These are phyloP conservation scores for Asterophora lycoperdoides DNA, from an alignment of 768 basidiomycete genomes.

Conservation along the genomic window DNA sequence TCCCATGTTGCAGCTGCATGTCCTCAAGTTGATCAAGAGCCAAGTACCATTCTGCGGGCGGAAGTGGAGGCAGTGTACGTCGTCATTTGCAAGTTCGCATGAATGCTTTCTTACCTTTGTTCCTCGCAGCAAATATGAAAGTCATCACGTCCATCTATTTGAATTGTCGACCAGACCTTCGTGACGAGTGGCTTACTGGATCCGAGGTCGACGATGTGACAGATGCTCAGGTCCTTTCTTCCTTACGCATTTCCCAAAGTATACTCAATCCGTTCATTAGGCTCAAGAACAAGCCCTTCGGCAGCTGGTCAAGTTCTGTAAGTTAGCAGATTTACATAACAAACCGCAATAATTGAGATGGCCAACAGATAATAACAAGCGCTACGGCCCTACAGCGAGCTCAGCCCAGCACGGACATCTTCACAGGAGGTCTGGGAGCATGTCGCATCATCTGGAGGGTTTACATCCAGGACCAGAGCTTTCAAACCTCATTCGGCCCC, in stretches of 20 bases:
- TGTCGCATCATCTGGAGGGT: constrained; percentile 78
- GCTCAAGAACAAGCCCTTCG: constrained; percentile 94
- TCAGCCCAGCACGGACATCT: constrained; percentile 47
- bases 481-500: constrained; percentile 66
- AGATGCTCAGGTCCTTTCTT: constrained; percentile 72
- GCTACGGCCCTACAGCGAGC: constrained; percentile 66
- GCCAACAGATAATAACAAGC: constrained; percentile 76
- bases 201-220: constrained; percentile 86
- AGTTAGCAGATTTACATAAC: constrained; percentile 21
- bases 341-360: constrained; percentile 10
- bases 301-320: constrained; percentile 92
- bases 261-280: constrained; percentile 32
- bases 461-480: constrained; percentile 71
- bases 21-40: constrained; percentile 96
- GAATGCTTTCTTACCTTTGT: constrained; percentile 3
- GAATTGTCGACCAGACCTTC: constrained; percentile 92
- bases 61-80: constrained; percentile 94
- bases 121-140: constrained; percentile 89
- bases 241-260: constrained; percentile 1
- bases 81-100: constrained; percentile 2
- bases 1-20: constrained; percentile 88
- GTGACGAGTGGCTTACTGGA: constrained; percentile 97
- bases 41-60: constrained; percentile 98
- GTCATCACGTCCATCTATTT: constrained; percentile 98
- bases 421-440: constrained; percentile 79